Percentiles rank a stretch among this genome's conserved stretches.
phyloP scores from a whole-genome alignment of 345 rosid genomes.

The Arabidopsis suecica region DNA sequence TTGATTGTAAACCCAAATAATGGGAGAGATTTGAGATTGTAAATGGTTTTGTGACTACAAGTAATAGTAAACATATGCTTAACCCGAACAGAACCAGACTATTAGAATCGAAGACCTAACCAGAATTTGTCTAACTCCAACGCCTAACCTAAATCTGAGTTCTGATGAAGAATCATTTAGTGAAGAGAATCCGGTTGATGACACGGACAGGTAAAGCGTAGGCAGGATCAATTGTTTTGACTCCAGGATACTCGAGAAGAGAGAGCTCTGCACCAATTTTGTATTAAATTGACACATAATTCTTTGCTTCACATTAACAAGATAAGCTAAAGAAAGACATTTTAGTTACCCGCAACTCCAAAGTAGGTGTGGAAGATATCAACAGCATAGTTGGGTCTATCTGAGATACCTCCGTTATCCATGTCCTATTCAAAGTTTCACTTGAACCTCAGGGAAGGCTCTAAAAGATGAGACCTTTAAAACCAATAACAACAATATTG shows the following conservation, averaged over 20 bases:
- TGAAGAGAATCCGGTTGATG: constrained; percentile 57
- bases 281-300: background rate
- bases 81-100: background rate
- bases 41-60: constrained; percentile 2
- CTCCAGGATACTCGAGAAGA: constrained; percentile 74
- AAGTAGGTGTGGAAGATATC: constrained; percentile 77
- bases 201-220: constrained; percentile 77
- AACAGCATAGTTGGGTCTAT: constrained; percentile 79
- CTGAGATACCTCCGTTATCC: constrained; percentile 79
- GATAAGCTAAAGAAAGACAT: background rate
- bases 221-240: constrained; percentile 80
- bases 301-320: background rate
- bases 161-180: constrained; percentile 34
- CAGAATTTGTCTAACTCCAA: background rate
- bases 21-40: constrained; percentile 30
- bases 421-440: constrained; percentile 48
- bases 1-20: constrained; percentile 25
- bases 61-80: background rate
- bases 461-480: background rate
- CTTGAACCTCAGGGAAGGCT: constrained; percentile 1
- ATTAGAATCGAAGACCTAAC: no score
- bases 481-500: background rate
- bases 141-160: background rate
- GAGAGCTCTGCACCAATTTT: constrained; percentile 58
- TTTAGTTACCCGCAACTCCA: constrained; percentile 67